Conservation (phyloP, 306 rosid genomes). For the Prunus davidiana region DNA sequence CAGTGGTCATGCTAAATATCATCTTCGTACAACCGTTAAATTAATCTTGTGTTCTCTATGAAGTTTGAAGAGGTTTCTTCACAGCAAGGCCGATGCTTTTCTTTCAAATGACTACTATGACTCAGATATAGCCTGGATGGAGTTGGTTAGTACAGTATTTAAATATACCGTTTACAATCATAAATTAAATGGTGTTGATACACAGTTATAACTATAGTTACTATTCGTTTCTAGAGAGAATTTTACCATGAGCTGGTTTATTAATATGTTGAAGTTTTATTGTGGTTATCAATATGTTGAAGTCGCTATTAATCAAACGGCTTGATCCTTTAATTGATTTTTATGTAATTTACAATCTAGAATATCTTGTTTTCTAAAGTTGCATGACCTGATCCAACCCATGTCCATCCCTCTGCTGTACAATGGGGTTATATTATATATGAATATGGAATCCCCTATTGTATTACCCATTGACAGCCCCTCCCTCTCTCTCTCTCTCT, state of each 20-base stretch:
- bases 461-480: background rate
- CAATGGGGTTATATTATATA: background rate
- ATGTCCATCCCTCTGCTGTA: background rate
- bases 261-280: background rate
- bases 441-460: background rate
- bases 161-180: background rate
- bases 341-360: background rate
- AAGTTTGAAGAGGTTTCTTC: conserved; percentile 87
- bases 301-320: background rate
- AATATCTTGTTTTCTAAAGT: background rate
- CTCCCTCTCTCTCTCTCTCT: no score
- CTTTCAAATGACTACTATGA: conserved; percentile 88
- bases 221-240: background rate
- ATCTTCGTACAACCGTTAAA: conserved; percentile 11
- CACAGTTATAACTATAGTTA: background rate
- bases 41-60: conserved; percentile 29
- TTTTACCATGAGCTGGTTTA: background rate
- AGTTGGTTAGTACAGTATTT: conserved; percentile 67
- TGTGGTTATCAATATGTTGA: background rate
- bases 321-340: background rate
- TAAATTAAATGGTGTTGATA: background rate
- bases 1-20: background rate
- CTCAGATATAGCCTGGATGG: conserved; percentile 93
- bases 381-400: background rate
- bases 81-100: conserved; percentile 86